These are phyloP conservation scores for Diaporthe ilicicola DNA, from an alignment of 2,329 filamentous ascomycete species.

Conservation along the genomic window DNA sequence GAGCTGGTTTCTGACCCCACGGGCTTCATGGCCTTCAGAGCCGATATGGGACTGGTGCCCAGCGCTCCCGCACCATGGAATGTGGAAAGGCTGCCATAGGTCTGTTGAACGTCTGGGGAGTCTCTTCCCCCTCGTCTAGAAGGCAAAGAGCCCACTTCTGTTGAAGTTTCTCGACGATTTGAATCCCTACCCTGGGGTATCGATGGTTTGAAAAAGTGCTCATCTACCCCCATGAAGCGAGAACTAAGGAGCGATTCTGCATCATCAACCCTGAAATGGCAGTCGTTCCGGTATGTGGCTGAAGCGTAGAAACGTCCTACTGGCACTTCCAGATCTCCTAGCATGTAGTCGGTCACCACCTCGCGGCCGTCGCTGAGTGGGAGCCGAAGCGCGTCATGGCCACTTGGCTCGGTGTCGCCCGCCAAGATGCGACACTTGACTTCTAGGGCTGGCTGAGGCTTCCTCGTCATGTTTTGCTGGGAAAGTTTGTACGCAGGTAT, in stretches of 20 bases:
- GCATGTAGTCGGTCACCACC: constrained; percentile 78
- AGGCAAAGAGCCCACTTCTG: constrained; percentile 80
- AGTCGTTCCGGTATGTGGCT: constrained; percentile 86
- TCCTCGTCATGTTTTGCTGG: constrained; percentile 76
- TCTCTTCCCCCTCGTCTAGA: constrained; percentile 60
- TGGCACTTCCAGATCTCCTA: constrained; percentile 86
- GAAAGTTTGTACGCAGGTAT: constrained; percentile 87
- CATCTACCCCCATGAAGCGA: constrained; percentile 90
- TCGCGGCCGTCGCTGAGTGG: constrained; percentile 73
- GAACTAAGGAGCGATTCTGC: constrained; percentile 91
- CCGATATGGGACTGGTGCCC: constrained; percentile 88
- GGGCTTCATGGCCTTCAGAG: constrained; percentile 74
- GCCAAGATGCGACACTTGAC: constrained; percentile 83
- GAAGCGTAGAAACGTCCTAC: constrained; percentile 84
- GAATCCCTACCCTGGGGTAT: constrained; percentile 63
- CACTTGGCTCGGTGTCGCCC: constrained; percentile 62
- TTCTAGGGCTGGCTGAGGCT: constrained; percentile 71
- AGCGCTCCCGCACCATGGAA: constrained; percentile 82
- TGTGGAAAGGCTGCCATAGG: constrained; percentile 89
- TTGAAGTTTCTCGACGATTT: constrained; percentile 45
- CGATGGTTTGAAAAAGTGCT: constrained; percentile 85
- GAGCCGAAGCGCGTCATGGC: constrained; percentile 74
- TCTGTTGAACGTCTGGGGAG: constrained; percentile 73
- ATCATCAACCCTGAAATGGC: constrained; percentile 90
- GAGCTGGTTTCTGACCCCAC: constrained; percentile 71